Conservation (phyloP, 306 rosid genomes). For the Hippophae rhamnoides region DNA sequence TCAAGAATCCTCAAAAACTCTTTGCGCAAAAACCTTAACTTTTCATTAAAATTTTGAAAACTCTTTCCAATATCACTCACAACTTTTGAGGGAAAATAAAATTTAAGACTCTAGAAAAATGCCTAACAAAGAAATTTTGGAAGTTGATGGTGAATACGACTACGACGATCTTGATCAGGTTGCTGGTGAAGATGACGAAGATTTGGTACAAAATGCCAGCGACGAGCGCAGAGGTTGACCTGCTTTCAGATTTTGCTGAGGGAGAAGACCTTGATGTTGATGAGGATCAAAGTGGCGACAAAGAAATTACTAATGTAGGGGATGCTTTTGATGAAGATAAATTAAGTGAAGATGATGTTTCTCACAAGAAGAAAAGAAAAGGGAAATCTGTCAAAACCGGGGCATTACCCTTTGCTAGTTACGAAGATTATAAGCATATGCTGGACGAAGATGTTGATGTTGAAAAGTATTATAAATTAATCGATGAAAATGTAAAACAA, state of each 20-base stretch:
- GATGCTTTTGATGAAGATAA: slow-evolving; percentile 40
- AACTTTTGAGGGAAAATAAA: too few relatives aligned
- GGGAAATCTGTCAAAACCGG: slow-evolving; percentile 36
- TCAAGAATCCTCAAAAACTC: too few relatives aligned
- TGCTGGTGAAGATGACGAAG: slow-evolving; percentile 64
- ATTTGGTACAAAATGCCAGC: slow-evolving; percentile 55
- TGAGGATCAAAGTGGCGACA: slow-evolving; percentile 7
- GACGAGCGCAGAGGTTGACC: slow-evolving; percentile 48
- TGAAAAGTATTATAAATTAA: slow-evolving; percentile 13
- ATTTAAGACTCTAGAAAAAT: too few relatives aligned
- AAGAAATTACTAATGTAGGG: background rate
- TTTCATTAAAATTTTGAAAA: too few relatives aligned
- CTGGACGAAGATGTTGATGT: slow-evolving; percentile 23
- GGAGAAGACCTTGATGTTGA: slow-evolving; percentile 36
- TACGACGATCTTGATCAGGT: slow-evolving; percentile 75
- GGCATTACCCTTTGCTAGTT: slow-evolving; percentile 71
- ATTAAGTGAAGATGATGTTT: slow-evolving; percentile 22
- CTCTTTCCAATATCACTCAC: too few relatives aligned
- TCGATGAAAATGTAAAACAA: too few relatives aligned
- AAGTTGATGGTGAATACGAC: slow-evolving; percentile 54
- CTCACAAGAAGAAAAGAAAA: slow-evolving; percentile 32
- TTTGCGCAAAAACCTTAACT: too few relatives aligned
- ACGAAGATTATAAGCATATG: slow-evolving; percentile 75
- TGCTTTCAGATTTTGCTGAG: slow-evolving; percentile 39
- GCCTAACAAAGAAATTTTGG: slow-evolving; percentile 14